Percentiles rank a stretch among this genome's conserved stretches.
Evolutionary conservation across 257 asterid species (phyloP).

Genomic region (Solanum lignicaule): DNA sequence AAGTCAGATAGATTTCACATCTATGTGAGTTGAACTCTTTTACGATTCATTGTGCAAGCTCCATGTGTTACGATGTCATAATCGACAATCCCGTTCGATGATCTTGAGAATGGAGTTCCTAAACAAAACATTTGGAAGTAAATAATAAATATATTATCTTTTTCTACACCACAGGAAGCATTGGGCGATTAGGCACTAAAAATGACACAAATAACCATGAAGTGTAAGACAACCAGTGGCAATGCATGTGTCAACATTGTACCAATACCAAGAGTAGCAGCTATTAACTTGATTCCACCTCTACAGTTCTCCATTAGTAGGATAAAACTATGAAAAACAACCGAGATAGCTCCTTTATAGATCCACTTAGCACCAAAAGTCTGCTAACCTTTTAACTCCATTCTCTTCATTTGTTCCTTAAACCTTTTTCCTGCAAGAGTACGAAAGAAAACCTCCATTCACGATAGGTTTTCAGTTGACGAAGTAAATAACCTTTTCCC

Average conservation of each 20-base stretch:
- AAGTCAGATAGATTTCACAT: neutral
- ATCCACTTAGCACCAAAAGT: neutral
- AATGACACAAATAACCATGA: neutral
- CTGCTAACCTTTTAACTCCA: neutral
- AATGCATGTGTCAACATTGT: neutral
- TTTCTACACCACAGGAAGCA: neutral
- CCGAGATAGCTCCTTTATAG: neutral
- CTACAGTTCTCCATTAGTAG: neutral
- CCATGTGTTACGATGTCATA: neutral
- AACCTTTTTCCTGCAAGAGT: neutral
- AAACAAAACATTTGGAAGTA: neutral
- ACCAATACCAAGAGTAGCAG: neutral
- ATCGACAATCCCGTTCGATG: neutral
- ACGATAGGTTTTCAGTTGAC: neutral
- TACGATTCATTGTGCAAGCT: neutral
- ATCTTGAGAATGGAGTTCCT: neutral
- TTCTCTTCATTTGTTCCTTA: neutral
- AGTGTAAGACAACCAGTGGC: neutral
- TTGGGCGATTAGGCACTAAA: neutral
- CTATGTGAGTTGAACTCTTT: neutral
- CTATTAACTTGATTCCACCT: neutral
- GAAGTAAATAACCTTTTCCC: neutral
- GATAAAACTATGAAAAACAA: neutral
- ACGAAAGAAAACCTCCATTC: neutral
- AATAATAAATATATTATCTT: too few relatives aligned